These are phyloP conservation scores for Ustilaginoidea virens DNA, from an alignment of 2,329 filamentous ascomycete genomes.

Conservation along the genomic window DNA sequence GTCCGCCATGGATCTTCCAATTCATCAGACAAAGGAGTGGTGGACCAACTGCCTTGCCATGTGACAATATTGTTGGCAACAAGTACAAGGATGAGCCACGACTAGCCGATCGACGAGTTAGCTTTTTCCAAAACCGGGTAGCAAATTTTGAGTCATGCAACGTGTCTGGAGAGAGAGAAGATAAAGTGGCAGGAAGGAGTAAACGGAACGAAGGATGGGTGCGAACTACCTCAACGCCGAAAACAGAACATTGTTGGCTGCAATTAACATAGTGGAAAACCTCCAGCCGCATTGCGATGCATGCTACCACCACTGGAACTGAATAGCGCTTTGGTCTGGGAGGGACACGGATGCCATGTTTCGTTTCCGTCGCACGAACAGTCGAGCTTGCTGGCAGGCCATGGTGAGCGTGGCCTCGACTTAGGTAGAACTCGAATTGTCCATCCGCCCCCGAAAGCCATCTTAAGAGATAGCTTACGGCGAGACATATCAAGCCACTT, in stretches of 20 bases:
- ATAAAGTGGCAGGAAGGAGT: too few relatives aligned
- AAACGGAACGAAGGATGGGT: too few relatives aligned
- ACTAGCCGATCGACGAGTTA: conserved; percentile 14
- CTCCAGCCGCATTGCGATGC: conserved; percentile 31
- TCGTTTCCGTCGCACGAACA: too few relatives aligned
- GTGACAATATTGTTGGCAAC: conserved; percentile 29
- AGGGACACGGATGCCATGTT: conserved; percentile 21
- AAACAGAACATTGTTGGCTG: conserved; percentile 33
- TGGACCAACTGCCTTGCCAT: conserved; percentile 15
- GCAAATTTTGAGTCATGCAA: too few relatives aligned
- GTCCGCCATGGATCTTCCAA: conserved; percentile 33
- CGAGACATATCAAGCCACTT: conserved; percentile 25
- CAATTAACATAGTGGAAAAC: conserved; percentile 28
- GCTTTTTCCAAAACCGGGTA: too few relatives aligned
- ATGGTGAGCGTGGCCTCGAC: too few relatives aligned
- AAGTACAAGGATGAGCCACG: conserved; percentile 30
- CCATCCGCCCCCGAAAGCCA: conserved; percentile 32
- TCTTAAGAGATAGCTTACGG: conserved; percentile 24
- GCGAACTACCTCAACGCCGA: conserved; percentile 29
- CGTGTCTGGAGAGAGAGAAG: background rate
- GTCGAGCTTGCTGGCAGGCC: too few relatives aligned
- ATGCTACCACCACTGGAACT: conserved; percentile 25
- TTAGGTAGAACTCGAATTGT: too few relatives aligned
- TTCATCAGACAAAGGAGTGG: conserved; percentile 16
- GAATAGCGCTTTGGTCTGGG: conserved; percentile 31